Percentiles rank a stretch among this genome's conserved stretches.
These are phyloP conservation scores for Plenodomus tracheiphilus DNA, from an alignment of 2,329 filamentous ascomycete species.

Conservation along the genomic window DNA sequence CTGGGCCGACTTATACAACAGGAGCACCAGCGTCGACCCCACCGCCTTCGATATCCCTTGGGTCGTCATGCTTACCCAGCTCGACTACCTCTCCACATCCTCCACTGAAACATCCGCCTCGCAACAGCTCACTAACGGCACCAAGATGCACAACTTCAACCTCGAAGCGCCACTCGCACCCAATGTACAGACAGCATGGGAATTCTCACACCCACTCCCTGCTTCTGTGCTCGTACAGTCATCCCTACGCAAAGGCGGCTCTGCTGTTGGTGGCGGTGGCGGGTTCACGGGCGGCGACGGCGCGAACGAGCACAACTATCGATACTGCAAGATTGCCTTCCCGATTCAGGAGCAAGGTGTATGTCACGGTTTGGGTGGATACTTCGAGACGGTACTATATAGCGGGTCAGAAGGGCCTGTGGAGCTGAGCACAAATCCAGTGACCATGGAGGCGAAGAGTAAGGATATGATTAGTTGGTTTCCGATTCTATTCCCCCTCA, in stretches of 20 bases:
- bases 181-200: conserved; percentile 75
- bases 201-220: conserved; percentile 77
- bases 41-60: conserved; percentile 88
- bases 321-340: conserved; percentile 79
- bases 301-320: conserved; percentile 86
- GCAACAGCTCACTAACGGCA: conserved; percentile 54
- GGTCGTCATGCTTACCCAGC: conserved; percentile 88
- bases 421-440: conserved; percentile 89
- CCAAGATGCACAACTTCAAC: conserved; percentile 37
- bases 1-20: conserved; percentile 74
- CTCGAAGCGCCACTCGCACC: conserved; percentile 39
- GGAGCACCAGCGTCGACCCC: conserved; percentile 61
- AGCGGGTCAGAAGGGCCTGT: conserved; percentile 61
- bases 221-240: conserved; percentile 59
- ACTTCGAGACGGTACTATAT: conserved; percentile 97
- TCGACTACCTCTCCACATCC: conserved; percentile 77
- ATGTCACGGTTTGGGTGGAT: conserved; percentile 88
- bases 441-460: conserved; percentile 89
- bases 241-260: conserved; percentile 63
- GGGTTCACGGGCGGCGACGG: conserved; percentile 76
- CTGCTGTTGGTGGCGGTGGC: conserved; percentile 68
- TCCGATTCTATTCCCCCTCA: conserved; percentile 95
- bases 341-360: conserved; percentile 77
- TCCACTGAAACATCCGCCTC: conserved; percentile 42
- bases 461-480: conserved; percentile 99